phyloP scores from a whole-genome alignment of 441 rosid species.

The Brassica balearica region DNA sequence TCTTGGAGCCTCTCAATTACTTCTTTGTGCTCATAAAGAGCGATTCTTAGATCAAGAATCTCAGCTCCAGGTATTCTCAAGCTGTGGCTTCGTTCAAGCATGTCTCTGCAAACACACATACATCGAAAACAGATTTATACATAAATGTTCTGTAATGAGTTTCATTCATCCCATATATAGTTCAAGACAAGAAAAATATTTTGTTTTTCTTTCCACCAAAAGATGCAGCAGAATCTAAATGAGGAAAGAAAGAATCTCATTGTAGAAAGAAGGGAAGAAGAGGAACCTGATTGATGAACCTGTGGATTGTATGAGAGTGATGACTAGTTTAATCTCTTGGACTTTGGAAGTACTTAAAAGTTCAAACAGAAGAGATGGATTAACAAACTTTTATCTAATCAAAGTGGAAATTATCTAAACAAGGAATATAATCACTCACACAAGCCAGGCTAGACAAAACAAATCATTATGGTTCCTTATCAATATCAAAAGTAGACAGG shows the following conservation, averaged over 20 bases:
- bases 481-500: slow-evolving; percentile 13
- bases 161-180: background rate
- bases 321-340: slow-evolving; percentile 19
- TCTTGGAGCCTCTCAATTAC: slow-evolving; percentile 64
- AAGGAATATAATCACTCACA: slow-evolving; percentile 30
- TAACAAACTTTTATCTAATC: background rate
- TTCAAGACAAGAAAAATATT: background rate
- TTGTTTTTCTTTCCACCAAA: background rate
- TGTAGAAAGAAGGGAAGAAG: slow-evolving; percentile 24
- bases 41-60: slow-evolving; percentile 49
- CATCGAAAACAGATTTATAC: background rate
- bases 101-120: slow-evolving; percentile 30
- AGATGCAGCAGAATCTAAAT: slow-evolving; percentile 16
- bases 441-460: slow-evolving; percentile 34
- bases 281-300: slow-evolving; percentile 1
- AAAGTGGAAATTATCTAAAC: slow-evolving; percentile 16
- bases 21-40: slow-evolving; percentile 62
- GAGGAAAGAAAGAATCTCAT: slow-evolving; percentile 4
- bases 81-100: slow-evolving; percentile 46
- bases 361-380: slow-evolving; percentile 14
- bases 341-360: slow-evolving; percentile 9
- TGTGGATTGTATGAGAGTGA: too few relatives aligned
- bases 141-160: slow-evolving; percentile 15
- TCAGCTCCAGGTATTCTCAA: slow-evolving; percentile 47
- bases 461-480: slow-evolving; percentile 2